A percentile compares a stretch with the other conserved stretches of the same genome.
These are phyloP conservation scores for Sporothrix humicola DNA, from an alignment of 2,329 filamentous ascomycete species.

Conservation along the genomic window DNA sequence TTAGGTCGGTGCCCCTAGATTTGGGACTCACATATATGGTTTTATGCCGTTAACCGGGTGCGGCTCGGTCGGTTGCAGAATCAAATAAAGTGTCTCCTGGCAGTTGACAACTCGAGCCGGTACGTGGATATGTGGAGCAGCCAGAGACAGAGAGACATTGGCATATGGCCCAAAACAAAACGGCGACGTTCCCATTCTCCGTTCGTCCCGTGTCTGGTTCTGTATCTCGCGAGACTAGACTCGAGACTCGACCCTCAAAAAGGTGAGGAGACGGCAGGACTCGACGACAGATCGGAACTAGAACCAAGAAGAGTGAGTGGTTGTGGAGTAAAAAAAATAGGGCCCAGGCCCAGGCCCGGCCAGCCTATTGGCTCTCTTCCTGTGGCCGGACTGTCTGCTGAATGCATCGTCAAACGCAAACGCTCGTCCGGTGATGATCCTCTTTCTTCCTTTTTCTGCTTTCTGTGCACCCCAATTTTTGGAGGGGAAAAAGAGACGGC, in stretches of 20 bases:
- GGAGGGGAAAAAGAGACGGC: not conserved
- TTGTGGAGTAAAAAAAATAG: conserved; percentile 17
- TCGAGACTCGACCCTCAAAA: not conserved
- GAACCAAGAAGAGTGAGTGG: conserved; percentile 7
- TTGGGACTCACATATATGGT: too few relatives aligned
- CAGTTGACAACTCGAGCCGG: not conserved
- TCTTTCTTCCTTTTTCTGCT: not conserved
- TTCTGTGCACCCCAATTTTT: not conserved
- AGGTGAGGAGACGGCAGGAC: not conserved
- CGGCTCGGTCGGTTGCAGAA: not conserved
- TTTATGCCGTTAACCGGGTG: not conserved
- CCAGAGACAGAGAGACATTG: not conserved
- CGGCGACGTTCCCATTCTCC: conserved; percentile 15
- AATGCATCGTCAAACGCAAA: conserved; percentile 30
- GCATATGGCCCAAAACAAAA: not conserved
- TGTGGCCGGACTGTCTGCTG: not conserved
- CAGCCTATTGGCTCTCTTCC: conserved; percentile 19
- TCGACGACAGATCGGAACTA: conserved; percentile 10
- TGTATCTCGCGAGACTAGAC: not conserved
- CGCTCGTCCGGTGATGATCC: conserved; percentile 23
- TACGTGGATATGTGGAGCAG: not conserved
- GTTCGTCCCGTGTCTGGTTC: conserved; percentile 21
- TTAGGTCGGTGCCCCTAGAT: too few relatives aligned
- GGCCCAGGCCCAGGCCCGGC: not conserved
- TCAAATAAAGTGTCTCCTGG: not conserved